Percentiles rank a stretch among this genome's conserved stretches.
phyloP scores from a whole-genome alignment of 768 basidiomycete species.

The Mycena rebaudengoi region DNA sequence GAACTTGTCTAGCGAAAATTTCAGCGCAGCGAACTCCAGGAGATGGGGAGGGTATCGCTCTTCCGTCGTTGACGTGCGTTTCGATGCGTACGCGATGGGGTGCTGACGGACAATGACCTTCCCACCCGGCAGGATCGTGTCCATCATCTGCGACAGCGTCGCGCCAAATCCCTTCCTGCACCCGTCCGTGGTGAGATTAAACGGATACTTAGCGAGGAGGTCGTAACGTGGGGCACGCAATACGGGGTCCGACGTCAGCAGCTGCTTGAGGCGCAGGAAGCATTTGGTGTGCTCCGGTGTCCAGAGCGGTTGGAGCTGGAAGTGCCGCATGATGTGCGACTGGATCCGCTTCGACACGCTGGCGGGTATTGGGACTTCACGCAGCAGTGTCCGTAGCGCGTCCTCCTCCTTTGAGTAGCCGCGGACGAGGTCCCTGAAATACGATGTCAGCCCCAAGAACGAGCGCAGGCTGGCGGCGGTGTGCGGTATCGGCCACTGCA shows the following conservation, averaged over 20 bases:
- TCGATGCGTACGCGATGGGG: not conserved
- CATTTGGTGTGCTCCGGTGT: not conserved
- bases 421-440: constrained; percentile 43
- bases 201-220: not conserved
- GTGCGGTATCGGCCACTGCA: constrained; percentile 41
- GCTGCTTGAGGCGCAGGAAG: not conserved
- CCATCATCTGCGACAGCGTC: not conserved
- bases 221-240: not conserved
- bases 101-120: not conserved
- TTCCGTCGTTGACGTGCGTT: constrained; percentile 39
- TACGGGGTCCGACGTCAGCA: not conserved
- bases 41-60: constrained; percentile 38
- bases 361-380: constrained; percentile 27
- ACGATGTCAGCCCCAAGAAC: constrained; percentile 45
- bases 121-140: not conserved
- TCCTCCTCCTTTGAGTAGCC: constrained; percentile 40
- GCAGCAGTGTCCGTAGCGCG: constrained; percentile 40
- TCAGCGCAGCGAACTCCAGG: no score
- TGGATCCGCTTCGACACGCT: constrained; percentile 34
- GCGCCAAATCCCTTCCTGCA: not conserved
- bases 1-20: no score
- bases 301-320: constrained; percentile 4
- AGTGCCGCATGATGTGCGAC: constrained; percentile 28
- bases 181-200: not conserved
- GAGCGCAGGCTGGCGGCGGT: constrained; percentile 35